Evolutionary conservation across 495 filamentous ascomycete species (phyloP).

Genomic region (Lindgomyces ingoldianus): DNA sequence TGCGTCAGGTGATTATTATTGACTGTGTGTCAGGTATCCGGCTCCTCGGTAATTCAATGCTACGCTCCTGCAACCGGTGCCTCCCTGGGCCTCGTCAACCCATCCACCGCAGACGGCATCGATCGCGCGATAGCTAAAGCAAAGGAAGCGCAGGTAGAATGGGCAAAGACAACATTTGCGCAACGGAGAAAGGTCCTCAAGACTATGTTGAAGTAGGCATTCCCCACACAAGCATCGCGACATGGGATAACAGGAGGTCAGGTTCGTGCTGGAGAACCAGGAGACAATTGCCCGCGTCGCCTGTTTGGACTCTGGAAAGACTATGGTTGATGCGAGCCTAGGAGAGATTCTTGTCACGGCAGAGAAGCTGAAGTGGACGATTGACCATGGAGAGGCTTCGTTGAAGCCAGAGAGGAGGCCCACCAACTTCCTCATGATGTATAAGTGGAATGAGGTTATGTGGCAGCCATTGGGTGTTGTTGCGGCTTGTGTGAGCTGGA

Average conservation of each 20-base stretch:
- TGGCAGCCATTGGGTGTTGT: slow-evolving; percentile 95
- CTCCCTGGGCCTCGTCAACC: slow-evolving; percentile 77
- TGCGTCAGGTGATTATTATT: background rate
- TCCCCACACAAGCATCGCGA: background rate
- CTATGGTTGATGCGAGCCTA: slow-evolving; percentile 86
- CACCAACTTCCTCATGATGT: slow-evolving; percentile 86
- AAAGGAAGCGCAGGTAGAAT: slow-evolving; percentile 71
- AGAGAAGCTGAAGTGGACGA: slow-evolving; percentile 94
- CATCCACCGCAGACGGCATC: slow-evolving; percentile 74
- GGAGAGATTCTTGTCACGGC: slow-evolving; percentile 92
- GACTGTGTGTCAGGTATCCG: slow-evolving; percentile 46
- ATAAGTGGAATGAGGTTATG: slow-evolving; percentile 87
- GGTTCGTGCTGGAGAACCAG: slow-evolving; percentile 83
- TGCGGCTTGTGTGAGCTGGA: slow-evolving; percentile 92
- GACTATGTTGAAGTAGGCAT: slow-evolving; percentile 70
- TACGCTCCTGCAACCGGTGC: slow-evolving; percentile 89
- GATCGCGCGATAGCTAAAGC: slow-evolving; percentile 77
- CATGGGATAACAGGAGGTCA: slow-evolving; percentile 34
- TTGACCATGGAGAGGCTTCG: slow-evolving; percentile 85
- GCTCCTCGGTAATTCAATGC: slow-evolving; percentile 70
- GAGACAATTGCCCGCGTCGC: slow-evolving; percentile 81
- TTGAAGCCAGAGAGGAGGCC: slow-evolving; percentile 70
- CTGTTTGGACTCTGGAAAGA: slow-evolving; percentile 96
- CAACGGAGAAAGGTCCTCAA: slow-evolving; percentile 78
- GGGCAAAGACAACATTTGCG: slow-evolving; percentile 76